phyloP scores from a whole-genome alignment of 1,139 yeast genomes.

The Kurtzmaniella quercitrusa region DNA sequence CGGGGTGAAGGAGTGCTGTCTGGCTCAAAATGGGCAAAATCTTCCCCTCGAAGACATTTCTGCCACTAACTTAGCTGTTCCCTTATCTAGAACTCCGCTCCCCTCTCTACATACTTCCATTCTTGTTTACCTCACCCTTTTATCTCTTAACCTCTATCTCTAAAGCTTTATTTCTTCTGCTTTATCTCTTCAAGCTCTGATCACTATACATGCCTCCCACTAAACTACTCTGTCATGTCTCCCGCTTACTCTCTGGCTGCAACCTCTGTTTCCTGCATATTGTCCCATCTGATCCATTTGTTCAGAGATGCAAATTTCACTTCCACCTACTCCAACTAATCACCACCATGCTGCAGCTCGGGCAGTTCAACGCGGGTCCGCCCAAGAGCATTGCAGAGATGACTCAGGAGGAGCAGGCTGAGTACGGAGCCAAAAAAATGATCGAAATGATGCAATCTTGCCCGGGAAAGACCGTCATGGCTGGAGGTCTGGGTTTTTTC shows the following conservation, averaged over 20 bases:
- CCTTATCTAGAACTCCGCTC: too few species aligned
- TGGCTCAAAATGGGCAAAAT: too few species aligned
- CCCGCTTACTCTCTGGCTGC: neutral
- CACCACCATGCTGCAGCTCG: constrained; percentile 2
- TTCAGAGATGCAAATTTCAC: neutral
- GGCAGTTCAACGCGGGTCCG: constrained; percentile 13
- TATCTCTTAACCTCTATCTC: too few species aligned
- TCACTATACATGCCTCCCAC: too few species aligned
- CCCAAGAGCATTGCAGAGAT: constrained; percentile 55
- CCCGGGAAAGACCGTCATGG: constrained; percentile 88
- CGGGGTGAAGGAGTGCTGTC: too few species aligned
- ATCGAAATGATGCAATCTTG: constrained; percentile 85
- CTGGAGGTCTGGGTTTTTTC: constrained; percentile 93
- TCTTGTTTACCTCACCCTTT: too few species aligned
- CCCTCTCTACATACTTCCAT: too few species aligned
- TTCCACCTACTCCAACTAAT: neutral
- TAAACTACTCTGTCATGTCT: too few species aligned
- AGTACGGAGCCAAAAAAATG: constrained; percentile 83
- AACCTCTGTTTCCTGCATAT: neutral
- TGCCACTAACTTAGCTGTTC: too few species aligned
- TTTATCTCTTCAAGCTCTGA: too few species aligned
- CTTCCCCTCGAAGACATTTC: too few species aligned
- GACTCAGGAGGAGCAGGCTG: constrained; percentile 92
- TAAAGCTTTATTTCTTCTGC: too few species aligned
- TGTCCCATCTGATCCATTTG: neutral